Percentiles rank a stretch among this genome's conserved stretches.
Evolutionary conservation across 148 eudicot genomes (phyloP).

Genomic region (Vaccinium macrocarpon): DNA sequence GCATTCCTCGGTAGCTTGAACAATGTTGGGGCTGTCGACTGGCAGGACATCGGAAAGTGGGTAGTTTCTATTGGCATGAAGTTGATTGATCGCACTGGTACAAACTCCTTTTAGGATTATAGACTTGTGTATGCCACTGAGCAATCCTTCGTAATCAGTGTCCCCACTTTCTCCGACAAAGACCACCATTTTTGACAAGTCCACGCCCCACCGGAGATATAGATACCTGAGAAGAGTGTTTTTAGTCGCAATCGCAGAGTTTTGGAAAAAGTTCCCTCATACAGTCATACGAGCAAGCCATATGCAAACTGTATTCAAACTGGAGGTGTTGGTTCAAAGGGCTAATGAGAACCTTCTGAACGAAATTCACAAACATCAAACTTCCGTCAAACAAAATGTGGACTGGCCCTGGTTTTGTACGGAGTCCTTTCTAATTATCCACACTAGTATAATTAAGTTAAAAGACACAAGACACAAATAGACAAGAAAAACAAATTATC

Average conservation of each 20-base stretch:
- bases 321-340: neutral
- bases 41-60: constrained; percentile 78
- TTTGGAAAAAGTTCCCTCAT: neutral
- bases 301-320: neutral
- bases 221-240: constrained; percentile 49
- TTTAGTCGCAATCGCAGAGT: neutral
- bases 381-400: neutral
- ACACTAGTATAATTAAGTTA: neutral
- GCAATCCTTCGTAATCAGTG: constrained; percentile 86
- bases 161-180: constrained; percentile 94
- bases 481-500: neutral
- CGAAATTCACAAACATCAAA: neutral
- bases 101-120: constrained; percentile 73
- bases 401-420: neutral
- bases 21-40: constrained; percentile 65
- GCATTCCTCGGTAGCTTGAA: constrained; percentile 39
- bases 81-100: constrained; percentile 33
- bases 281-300: neutral
- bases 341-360: neutral
- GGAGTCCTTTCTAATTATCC: neutral
- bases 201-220: constrained; percentile 83
- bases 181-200: constrained; percentile 68
- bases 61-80: constrained; percentile 70
- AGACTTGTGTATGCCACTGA: constrained; percentile 82
- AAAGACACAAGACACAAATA: neutral